A percentile compares a stretch with the other conserved stretches of the same genome.
Conservation (phyloP, 2,329 filamentous ascomycete species). For the Cladosporium sp. region DNA sequence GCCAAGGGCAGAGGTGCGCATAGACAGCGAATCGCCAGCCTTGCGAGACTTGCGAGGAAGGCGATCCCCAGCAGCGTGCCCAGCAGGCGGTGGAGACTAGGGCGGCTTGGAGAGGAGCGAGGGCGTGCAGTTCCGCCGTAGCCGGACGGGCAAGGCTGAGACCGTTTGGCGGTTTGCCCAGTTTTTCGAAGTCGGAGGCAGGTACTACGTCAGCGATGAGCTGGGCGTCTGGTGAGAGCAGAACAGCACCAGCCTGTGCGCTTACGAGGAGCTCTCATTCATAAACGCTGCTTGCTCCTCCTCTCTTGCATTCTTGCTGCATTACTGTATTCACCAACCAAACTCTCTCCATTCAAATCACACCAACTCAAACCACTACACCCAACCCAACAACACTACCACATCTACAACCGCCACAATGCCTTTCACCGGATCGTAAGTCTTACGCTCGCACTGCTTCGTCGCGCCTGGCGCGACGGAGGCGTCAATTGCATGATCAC, state of each 20-base stretch:
- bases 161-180: constrained; percentile 5
- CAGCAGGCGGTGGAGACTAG: background rate
- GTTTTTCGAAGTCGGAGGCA: background rate
- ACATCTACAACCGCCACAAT: constrained; percentile 46
- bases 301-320: background rate
- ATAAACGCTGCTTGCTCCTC: background rate
- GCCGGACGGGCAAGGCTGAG: constrained; percentile 12
- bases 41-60: constrained; percentile 1
- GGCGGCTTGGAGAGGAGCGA: background rate
- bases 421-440: constrained; percentile 63
- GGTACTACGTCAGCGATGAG: background rate
- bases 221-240: background rate
- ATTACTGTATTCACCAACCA: background rate
- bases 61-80: constrained; percentile 7
- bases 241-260: background rate
- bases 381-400: background rate
- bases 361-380: background rate
- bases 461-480: constrained; percentile 18
- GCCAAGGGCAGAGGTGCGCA: constrained; percentile 2
- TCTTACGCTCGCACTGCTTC: background rate
- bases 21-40: constrained; percentile 15
- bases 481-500: background rate
- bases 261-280: constrained; percentile 1
- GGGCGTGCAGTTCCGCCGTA: constrained; percentile 10
- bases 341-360: background rate